Percentiles rank a stretch among this genome's conserved stretches.
These are phyloP conservation scores for Spencermartinsiella ligniputridi DNA, from an alignment of 1,139 yeast species.

Conservation along the genomic window DNA sequence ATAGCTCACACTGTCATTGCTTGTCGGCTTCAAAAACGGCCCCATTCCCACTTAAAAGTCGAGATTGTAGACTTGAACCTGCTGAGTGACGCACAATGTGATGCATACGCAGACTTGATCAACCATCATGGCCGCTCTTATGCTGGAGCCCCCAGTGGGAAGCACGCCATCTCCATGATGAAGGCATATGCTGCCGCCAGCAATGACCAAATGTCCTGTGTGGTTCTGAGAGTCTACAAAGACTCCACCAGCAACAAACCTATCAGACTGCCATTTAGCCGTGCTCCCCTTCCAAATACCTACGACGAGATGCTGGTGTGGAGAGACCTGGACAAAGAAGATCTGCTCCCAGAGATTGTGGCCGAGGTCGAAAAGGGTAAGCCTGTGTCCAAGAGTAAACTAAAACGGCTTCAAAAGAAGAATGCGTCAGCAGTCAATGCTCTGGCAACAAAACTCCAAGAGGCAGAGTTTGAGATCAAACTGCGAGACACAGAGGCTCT, in stretches of 20 bases:
- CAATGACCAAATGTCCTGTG: constrained; percentile 36
- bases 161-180: constrained; percentile 38
- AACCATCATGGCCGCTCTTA: constrained; percentile 33
- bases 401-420: constrained; percentile 6
- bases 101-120: constrained; percentile 39
- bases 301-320: constrained; percentile 35
- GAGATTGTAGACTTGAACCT: constrained; percentile 35
- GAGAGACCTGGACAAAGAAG: constrained; percentile 34
- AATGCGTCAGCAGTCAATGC: constrained; percentile 15
- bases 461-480: constrained; percentile 33
- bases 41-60: constrained; percentile 32
- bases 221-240: constrained; percentile 37
- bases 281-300: constrained; percentile 1
- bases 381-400: not conserved
- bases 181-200: constrained; percentile 35
- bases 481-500: constrained; percentile 43
- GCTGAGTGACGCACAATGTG: constrained; percentile 33
- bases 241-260: constrained; percentile 6
- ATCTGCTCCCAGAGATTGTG: constrained; percentile 12
- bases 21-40: constrained; percentile 21
- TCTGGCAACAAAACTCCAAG: constrained; percentile 25
- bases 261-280: not conserved
- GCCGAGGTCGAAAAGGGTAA: constrained; percentile 4
- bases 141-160: constrained; percentile 40
- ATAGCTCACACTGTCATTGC: constrained; percentile 23